Evolutionary conservation across 306 rosid species (phyloP).

Genomic region (Lupinus albus): DNA sequence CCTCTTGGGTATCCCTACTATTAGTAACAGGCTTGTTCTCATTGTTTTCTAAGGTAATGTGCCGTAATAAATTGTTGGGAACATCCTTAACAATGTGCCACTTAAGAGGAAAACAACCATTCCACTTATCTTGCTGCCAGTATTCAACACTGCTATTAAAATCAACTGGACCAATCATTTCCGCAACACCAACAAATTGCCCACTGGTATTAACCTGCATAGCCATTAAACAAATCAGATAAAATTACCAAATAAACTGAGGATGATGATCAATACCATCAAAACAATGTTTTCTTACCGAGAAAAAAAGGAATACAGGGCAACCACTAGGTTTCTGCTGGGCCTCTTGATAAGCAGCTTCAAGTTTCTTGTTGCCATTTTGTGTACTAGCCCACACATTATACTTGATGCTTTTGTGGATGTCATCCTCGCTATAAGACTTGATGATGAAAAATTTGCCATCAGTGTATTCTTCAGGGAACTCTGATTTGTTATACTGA

Average conservation of each 20-base stretch:
- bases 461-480: constrained; percentile 65
- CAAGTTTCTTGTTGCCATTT: constrained; percentile 95
- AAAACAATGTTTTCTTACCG: constrained; percentile 62
- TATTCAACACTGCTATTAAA: constrained; percentile 84
- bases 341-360: constrained; percentile 91
- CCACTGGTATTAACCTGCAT: constrained; percentile 94
- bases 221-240: constrained; percentile 6
- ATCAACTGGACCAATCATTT: constrained; percentile 94
- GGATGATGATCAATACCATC: background rate
- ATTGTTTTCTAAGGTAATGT: constrained; percentile 87
- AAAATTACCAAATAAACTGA: background rate
- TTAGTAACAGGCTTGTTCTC: constrained; percentile 97
- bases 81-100: constrained; percentile 97
- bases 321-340: constrained; percentile 81
- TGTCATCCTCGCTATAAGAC: constrained; percentile 97
- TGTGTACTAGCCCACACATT: constrained; percentile 98
- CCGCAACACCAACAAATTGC: constrained; percentile 94
- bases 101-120: constrained; percentile 91
- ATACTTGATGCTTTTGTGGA: constrained; percentile 93
- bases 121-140: constrained; percentile 99
- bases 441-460: constrained; percentile 82
- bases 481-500: constrained; percentile 69
- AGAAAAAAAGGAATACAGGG: constrained; percentile 80
- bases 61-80: constrained; percentile 90
- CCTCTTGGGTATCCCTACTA: constrained; percentile 99